Evolutionary conservation across 2,329 filamentous ascomycete genomes (phyloP).

Genomic region (Monosporascus sp.): DNA sequence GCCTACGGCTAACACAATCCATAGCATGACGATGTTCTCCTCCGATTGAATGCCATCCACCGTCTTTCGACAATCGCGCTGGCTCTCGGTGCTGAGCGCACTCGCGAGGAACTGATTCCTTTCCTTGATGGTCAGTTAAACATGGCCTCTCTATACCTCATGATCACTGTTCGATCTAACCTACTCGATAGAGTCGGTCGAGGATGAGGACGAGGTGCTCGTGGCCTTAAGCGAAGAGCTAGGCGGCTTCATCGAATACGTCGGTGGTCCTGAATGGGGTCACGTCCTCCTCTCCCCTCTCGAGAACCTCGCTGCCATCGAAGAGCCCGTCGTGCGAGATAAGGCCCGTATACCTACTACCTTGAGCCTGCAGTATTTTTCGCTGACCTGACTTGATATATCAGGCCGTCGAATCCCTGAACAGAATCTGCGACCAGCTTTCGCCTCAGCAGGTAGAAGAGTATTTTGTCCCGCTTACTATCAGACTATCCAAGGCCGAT

Average conservation of each 20-base stretch:
- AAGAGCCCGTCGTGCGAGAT: constrained; percentile 94
- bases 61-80: constrained; percentile 97
- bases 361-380: constrained; percentile 6
- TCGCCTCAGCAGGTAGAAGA: constrained; percentile 92
- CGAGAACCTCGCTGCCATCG: constrained; percentile 96
- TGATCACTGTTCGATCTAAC: constrained; percentile 21
- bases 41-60: constrained; percentile 97
- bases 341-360: constrained; percentile 58
- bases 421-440: constrained; percentile 95
- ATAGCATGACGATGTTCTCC: constrained; percentile 96
- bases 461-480: constrained; percentile 91
- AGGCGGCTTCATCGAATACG: constrained; percentile 94
- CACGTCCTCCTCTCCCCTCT: constrained; percentile 95
- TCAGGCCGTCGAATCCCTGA: constrained; percentile 95
- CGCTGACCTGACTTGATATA: constrained; percentile 5
- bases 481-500: constrained; percentile 96
- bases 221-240: constrained; percentile 96
- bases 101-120: constrained; percentile 95
- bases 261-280: constrained; percentile 86
- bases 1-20: constrained; percentile 20
- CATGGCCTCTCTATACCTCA: constrained; percentile 6
- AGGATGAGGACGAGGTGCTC: constrained; percentile 97
- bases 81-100: constrained; percentile 90
- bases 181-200: constrained; percentile 74
- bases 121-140: constrained; percentile 85